Conservation (phyloP, 352 stramenopile species). For the Globisporangium apiculatum region DNA sequence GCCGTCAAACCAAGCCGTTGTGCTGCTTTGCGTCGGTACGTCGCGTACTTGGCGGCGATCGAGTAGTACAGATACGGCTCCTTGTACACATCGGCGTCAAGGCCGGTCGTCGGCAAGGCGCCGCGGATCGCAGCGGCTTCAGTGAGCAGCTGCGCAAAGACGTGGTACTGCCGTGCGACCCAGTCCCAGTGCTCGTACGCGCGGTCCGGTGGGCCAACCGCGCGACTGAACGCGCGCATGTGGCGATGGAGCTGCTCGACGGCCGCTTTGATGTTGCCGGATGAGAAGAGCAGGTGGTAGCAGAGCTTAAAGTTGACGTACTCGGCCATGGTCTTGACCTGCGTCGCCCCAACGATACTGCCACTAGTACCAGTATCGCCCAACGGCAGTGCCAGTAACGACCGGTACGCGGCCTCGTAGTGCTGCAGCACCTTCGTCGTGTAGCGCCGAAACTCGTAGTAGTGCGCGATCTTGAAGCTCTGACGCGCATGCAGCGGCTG, state of each 20-base stretch:
- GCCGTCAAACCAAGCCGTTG: slow-evolving; percentile 39
- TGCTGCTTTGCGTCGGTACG: slow-evolving; percentile 60
- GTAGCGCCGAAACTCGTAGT: slow-evolving; percentile 83
- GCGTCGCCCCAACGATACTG: slow-evolving; percentile 30
- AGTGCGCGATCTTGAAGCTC: slow-evolving; percentile 87
- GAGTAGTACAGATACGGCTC: slow-evolving; percentile 85
- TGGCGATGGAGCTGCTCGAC: slow-evolving; percentile 82
- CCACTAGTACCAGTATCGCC: slow-evolving; percentile 33
- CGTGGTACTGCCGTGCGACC: slow-evolving; percentile 81
- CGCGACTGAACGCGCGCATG: slow-evolving; percentile 52
- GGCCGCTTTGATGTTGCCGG: slow-evolving; percentile 75
- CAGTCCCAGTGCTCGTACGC: slow-evolving; percentile 82
- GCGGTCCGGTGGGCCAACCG: slow-evolving; percentile 46
- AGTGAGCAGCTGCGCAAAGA: slow-evolving; percentile 78
- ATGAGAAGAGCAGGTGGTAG: slow-evolving; percentile 85
- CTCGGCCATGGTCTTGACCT: slow-evolving; percentile 82
- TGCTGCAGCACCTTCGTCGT: slow-evolving; percentile 83
- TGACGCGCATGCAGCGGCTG: slow-evolving; percentile 60
- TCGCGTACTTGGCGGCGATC: slow-evolving; percentile 80
- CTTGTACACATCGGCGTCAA: slow-evolving; percentile 82
- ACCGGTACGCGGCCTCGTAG: slow-evolving; percentile 77
- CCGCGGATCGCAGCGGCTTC: slow-evolving; percentile 68
- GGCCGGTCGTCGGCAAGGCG: slow-evolving; percentile 33
- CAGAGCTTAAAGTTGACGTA: slow-evolving; percentile 87
- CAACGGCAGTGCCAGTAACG: slow-evolving; percentile 48